Evolutionary conservation across 169 alveolate species (phyloP), one percentile per base, ranked within the genome.

Genomic region (Eimeria tenella): DNA sequence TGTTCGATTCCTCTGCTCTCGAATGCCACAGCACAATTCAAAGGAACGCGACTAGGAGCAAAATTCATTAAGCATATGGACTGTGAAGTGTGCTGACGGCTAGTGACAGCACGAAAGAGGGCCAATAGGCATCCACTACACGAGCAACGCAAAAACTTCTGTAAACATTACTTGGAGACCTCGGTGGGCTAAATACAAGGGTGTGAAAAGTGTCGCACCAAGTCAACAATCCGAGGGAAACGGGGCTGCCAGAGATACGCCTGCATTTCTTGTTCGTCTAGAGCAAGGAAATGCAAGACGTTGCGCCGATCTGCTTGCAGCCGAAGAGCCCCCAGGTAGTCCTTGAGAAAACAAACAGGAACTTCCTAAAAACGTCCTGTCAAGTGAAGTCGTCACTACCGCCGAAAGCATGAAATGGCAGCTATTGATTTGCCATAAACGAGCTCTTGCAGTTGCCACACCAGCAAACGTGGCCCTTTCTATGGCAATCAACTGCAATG

Each of bases 251-350:
- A 77, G 11, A 91, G 84, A 23, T 62, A 31, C 56, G 86, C 56
- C 74, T 91, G 95, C 81, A 91, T 49, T 23, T 91, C 95, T 56
- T 79, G 71, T n/a, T 23, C 79, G 73, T 84, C 87, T 65, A 91
- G 73, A 23, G 91, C 95, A 15, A 91, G 77, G 25, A 91, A 58
- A 63, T 91, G 90, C 90, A 91, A 49, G 52, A 81, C 91, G 71
- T 70, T 65, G 52, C 95, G 95, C 50, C 95, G 17, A 42, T 91
- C 92, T 5, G 89, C 95, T 58, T 91, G 95, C 50, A 91, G 86
- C 50, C 95, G 73, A 60, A 91, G 86, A 9, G 95, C 87, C 13
- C 95, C 95, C 73, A 91, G 90, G 25, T 73, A 91, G 42, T 91
- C 95, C 95, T 91, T 31, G 60, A 4, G 60, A 6, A 79, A 52